Base-by-base conservation (phyloP, 202 grass and related monocot genomes). In the Tripidium arundinaceum region DNA sequence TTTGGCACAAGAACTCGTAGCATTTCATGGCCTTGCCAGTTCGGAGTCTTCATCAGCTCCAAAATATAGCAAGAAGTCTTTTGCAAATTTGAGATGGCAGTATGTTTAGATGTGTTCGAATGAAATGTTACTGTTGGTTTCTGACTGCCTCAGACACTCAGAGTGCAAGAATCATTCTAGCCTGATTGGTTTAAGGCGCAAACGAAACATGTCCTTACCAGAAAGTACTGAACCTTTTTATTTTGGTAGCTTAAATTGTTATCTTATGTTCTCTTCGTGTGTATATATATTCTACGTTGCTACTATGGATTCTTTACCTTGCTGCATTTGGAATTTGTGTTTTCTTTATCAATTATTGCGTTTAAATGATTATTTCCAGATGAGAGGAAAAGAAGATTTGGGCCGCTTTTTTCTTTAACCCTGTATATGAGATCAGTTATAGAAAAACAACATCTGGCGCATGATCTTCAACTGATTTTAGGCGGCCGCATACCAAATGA, bases 1-100 rank as follows among this genome's bases (percentile, higher is more conserved):
- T 91, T 34, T 94, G 88, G 92, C 86, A 81, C 52, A 87, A 81
- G 18, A 81, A 50, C 40, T 61, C 65, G 7, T 74, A 83, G 74
- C 59, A 77, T 49, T 55, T 62, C 42, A 24, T 87, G 77, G 55
- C 19, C 10, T 75, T 7, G 12, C 63, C 60, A 54, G 8, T 83
- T 62, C 78, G 42, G 54, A 11, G 12, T 52, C 22, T 79, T 71
- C 68, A 41, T 65, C 68, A 33, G 42, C 61, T 43, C 39, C 22
- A 9, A 77, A 81, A 65, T 11, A 33, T 74, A 75, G 62, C 11
- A 63, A 46, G 31, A 78, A 84, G 61, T 34, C 42, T 24, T 68
- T 42, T 25, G 31, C 49, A 18, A 50, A n/a, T n/a, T n/a, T n/a
- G n/a, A n/a, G n/a, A n/a, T n/a, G n/a, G n/a, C n/a, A n/a, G n/a